phyloP scores from a whole-genome alignment of 1,284 basidiomycete species.

The Ceratobasidium sp. region DNA sequence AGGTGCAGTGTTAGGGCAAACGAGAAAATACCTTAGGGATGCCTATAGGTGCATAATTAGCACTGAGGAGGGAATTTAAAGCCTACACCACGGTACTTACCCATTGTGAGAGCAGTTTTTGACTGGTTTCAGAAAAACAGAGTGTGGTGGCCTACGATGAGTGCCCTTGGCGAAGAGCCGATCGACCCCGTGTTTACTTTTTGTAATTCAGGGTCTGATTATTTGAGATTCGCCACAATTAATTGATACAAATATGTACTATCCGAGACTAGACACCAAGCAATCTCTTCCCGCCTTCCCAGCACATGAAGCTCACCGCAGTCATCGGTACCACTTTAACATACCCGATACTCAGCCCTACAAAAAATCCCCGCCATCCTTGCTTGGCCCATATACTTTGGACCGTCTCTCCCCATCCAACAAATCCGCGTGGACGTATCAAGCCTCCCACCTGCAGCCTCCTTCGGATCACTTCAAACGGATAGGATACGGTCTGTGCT shows the following conservation, averaged over 20 bases:
- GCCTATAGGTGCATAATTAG: constrained; percentile 34
- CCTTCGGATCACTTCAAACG: constrained; percentile 92
- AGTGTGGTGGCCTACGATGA: constrained; percentile 8
- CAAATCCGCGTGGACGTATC: constrained; percentile 70
- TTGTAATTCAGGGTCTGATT: constrained; percentile 27
- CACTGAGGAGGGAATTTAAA: not conserved
- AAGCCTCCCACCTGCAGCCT: constrained; percentile 97
- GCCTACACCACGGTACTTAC: not conserved
- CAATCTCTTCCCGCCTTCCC: constrained; percentile 74
- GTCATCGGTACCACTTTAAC: constrained; percentile 98
- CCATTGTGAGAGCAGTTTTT: constrained; percentile 12
- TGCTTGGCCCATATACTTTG: constrained; percentile 68
- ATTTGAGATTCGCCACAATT: not conserved
- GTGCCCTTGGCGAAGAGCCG: constrained; percentile 1
- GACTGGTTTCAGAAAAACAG: not conserved
- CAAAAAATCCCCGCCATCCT: constrained; percentile 91
- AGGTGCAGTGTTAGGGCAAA: constrained; percentile 16
- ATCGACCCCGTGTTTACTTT: constrained; percentile 20
- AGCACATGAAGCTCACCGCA: constrained; percentile 77
- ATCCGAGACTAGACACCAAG: constrained; percentile 55
- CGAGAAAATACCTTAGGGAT: constrained; percentile 46
- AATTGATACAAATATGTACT: not conserved
- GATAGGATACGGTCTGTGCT: constrained; percentile 92
- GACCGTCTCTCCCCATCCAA: constrained; percentile 82
- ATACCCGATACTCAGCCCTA: constrained; percentile 93